These are phyloP conservation scores for Alternaria arborescens DNA, from an alignment of 2,329 filamentous ascomycete genomes.

Conservation along the genomic window DNA sequence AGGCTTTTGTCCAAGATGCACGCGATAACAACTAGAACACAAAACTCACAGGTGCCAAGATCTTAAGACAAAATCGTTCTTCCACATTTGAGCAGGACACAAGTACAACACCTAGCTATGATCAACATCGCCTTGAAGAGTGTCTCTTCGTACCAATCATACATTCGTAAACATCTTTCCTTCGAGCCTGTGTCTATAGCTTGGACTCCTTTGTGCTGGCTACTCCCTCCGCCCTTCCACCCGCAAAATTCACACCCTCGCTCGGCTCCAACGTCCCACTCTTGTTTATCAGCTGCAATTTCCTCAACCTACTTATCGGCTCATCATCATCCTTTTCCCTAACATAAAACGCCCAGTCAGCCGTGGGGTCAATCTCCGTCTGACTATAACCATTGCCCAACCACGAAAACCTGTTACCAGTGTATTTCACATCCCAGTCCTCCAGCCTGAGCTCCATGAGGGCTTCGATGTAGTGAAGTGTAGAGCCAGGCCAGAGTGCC, in stretches of 20 bases:
- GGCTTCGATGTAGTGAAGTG: conserved; percentile 61
- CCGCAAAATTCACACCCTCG: conserved; percentile 28
- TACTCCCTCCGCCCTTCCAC: conserved; percentile 1
- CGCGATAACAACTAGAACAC: no score
- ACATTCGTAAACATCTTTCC: not conserved
- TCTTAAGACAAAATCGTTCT: no score
- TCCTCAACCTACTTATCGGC: conserved; percentile 35
- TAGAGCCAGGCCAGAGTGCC: conserved; percentile 57
- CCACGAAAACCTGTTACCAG: conserved; percentile 49
- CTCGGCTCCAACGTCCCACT: conserved; percentile 37
- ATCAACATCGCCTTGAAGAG: not conserved
- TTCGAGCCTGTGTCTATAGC: not conserved
- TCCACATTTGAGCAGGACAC: not conserved
- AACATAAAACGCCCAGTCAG: conserved; percentile 50
- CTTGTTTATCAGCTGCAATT: conserved; percentile 42
- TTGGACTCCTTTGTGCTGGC: not conserved
- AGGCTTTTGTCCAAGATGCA: not conserved
- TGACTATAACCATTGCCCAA: conserved; percentile 51
- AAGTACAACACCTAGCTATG: not conserved
- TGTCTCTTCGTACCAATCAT: not conserved
- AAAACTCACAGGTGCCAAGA: not conserved
- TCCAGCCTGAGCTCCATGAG: conserved; percentile 57
- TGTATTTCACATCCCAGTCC: conserved; percentile 57
- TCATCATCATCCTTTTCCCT: conserved; percentile 46
- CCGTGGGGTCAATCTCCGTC: conserved; percentile 46